Evolutionary conservation across 495 filamentous ascomycete genomes (phyloP).

Genomic region (Glonium stellatum): DNA sequence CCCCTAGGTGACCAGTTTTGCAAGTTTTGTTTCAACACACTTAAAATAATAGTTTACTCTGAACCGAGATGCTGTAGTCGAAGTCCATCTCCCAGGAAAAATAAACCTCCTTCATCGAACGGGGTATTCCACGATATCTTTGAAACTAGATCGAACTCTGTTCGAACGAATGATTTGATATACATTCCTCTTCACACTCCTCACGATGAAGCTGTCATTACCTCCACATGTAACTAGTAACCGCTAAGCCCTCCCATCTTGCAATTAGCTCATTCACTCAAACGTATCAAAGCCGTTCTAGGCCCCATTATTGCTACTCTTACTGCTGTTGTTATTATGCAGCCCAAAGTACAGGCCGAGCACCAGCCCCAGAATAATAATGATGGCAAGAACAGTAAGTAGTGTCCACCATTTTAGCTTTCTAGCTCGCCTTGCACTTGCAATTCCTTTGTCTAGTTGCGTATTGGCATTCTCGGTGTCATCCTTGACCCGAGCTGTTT

Average conservation of each 20-base stretch:
- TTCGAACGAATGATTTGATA: conserved; percentile 1
- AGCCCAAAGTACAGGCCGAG: conserved; percentile 39
- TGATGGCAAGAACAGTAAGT: conserved; percentile 43
- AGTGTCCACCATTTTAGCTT: conserved; percentile 70
- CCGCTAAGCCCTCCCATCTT: no score
- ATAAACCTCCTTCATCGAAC: no score
- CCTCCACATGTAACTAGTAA: neutral
- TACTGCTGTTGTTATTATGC: conserved; percentile 19
- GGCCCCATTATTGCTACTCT: neutral
- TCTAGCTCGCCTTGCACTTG: conserved; percentile 48
- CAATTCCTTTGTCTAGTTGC: conserved; percentile 55
- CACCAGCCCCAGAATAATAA: conserved; percentile 41
- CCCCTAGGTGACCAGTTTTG: no score
- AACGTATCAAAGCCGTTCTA: no score
- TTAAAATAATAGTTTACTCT: no score
- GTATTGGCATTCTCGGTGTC: conserved; percentile 54
- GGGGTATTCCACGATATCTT: neutral
- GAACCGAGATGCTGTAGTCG: no score
- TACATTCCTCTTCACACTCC: neutral
- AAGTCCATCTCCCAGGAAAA: no score
- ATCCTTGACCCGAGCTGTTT: conserved; percentile 49
- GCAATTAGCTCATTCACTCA: no score
- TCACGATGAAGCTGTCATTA: conserved; percentile 1
- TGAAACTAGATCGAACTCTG: neutral
- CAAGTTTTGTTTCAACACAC: no score